Evolutionary conservation across 2,329 filamentous ascomycete genomes (phyloP), one percentile per base, ranked within the genome.

Genomic region (Diaporthe longicolla): DNA sequence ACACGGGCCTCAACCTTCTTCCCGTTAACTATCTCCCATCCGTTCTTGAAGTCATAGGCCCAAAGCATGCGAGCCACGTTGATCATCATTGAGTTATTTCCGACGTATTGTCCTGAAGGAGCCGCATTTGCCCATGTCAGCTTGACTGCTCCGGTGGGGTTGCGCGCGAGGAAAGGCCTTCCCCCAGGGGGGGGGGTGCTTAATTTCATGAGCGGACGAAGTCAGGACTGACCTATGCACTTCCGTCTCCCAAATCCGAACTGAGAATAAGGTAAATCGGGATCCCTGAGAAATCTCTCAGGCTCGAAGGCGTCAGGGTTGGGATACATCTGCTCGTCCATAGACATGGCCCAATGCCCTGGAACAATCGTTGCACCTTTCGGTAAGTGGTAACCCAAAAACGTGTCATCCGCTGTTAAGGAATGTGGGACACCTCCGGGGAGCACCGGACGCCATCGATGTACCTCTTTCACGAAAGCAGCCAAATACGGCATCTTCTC

Each of bases 341-440:
- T 37, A 82, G 61, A 65, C 61, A 65, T 65, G 1, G 61, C 61
- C 61, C 61, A 65, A 29, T 80, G 59, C 87, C 88, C 72, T 83
- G 78, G 24, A 43, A 89, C 77, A 17, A 89, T 78, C 0, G 79
- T 82, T 0, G 86, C 80, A 17, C 83, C 82, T 70, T 84, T 84
- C 17, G 88, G 87, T 66, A 89, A 85, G 37, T 82, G 80, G 71
- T 83, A 83, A 4, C 85, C 87, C 6, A 84, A 78, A 76, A 87
- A 87, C 37, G 80, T 75, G 72, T 87, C 82, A 70, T 87, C 85
- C 52, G 82, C 79, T 17, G 81, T 83, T 1, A 83, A 80, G 19
- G 83, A 83, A 72, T 87, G 85, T 0, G 87, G 86, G 0, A 84
- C 78, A n/a, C 82, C 79, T 26, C 84, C 73, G 8, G 84, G 81